Evolutionary conservation across 106 monocot genomes (phyloP), one percentile per base, ranked within the genome.

Genomic region (Hemerocallis citrina): DNA sequence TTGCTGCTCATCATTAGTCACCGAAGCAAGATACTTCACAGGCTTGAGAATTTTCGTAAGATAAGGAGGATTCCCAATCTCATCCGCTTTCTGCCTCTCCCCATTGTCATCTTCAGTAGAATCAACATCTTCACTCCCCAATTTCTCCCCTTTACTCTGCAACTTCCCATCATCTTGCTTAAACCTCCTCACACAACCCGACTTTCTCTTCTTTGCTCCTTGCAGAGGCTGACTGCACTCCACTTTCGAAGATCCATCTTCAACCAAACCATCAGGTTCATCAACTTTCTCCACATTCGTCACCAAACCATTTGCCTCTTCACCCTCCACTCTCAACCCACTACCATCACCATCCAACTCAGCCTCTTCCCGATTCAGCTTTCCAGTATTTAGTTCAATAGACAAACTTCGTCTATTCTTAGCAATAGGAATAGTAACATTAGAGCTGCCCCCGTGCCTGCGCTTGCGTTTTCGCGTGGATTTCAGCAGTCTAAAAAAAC

Each of bases 121-220:
- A 59, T 65, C 78, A 16, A 65, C 76, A 58, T 34, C 65, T 59
- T 74, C n/a, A n/a, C n/a, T n/a, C n/a, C 77, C 14, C 22, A 3
- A 7, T 7, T 17, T n/a, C n/a, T n/a, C n/a, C n/a, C n/a, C n/a
- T n/a, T n/a, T n/a, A n/a, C n/a, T n/a, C n/a, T n/a, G n/a, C n/a
- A n/a, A n/a, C 25, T 32, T 52, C 1, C n/a, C 22, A 5, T 49
- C 13, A 29, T 61, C 75, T 42, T 62, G 62, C 73, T 85, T 69
- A 49, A 93, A 88, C 68, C 93, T 81, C 36, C 74, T 78, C 10
- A 93, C 84, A 36, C 50, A 68, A n/a, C 79, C 81, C 31, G 88
- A 85, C 60, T 93, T 93, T 62, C 93, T 79, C 76, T 69, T 93
- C 72, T 71, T 84, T 34, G 93, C 77, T 52, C 92, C 92, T 14